phyloP scores from a whole-genome alignment of 306 rosid species.

The Neltuma alba region DNA sequence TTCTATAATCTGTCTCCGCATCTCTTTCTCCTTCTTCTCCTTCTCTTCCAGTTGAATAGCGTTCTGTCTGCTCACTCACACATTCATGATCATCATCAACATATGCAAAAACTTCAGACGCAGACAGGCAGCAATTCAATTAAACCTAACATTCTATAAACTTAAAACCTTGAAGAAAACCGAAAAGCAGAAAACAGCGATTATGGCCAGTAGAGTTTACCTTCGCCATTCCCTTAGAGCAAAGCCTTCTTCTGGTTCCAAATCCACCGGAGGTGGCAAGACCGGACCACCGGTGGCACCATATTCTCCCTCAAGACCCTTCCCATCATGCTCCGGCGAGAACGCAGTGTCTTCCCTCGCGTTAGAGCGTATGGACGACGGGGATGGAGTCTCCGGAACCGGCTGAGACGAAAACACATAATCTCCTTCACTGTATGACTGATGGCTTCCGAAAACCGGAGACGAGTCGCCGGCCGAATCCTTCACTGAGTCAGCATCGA shows the following conservation, averaged over 20 bases:
- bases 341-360: conserved; percentile 32
- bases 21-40: conserved; percentile 90
- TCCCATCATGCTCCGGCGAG: conserved; percentile 45
- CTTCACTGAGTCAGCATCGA: conserved; percentile 29
- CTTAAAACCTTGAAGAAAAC: neutral
- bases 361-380: conserved; percentile 24
- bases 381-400: neutral
- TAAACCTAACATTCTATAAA: neutral
- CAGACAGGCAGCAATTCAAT: neutral
- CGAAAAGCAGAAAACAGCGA: neutral
- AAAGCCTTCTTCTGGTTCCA: conserved; percentile 50
- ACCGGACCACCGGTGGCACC: conserved; percentile 42
- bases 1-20: conserved; percentile 78
- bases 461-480: conserved; percentile 11
- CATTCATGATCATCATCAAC: conserved; percentile 1
- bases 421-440: neutral
- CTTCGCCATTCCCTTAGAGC: conserved; percentile 64
- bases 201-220: conserved; percentile 26
- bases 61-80: conserved; percentile 65
- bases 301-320: conserved; percentile 36
- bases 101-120: neutral
- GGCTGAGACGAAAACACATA: conserved; percentile 23
- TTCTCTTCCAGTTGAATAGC: conserved; percentile 83
- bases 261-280: conserved; percentile 44
- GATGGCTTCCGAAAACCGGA: neutral